These are phyloP conservation scores for Paracorniculantispora psalliotae DNA, from an alignment of 2,329 filamentous ascomycete genomes.

Conservation along the genomic window DNA sequence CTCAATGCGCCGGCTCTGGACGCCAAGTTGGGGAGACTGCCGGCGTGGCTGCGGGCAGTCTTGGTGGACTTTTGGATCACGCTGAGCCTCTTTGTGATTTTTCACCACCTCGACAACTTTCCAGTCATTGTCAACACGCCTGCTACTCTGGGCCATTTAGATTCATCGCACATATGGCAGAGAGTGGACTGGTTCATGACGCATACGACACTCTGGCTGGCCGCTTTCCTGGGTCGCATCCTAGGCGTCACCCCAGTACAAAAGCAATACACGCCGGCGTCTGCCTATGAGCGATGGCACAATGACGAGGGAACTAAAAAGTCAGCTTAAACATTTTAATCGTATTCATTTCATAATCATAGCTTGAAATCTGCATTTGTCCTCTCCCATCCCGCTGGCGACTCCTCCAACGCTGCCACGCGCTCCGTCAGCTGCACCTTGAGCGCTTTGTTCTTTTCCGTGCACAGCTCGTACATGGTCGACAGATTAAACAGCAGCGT, in stretches of 20 bases:
- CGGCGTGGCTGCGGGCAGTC: slow-evolving; percentile 14
- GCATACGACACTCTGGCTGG: neutral
- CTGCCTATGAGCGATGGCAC: neutral
- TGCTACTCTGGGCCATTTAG: neutral
- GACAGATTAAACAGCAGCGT: slow-evolving; percentile 83
- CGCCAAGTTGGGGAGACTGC: neutral
- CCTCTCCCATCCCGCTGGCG: slow-evolving; percentile 62
- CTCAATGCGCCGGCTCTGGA: slow-evolving; percentile 19
- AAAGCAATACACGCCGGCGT: slow-evolving; percentile 12
- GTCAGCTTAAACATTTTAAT: neutral
- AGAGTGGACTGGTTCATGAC: slow-evolving; percentile 10
- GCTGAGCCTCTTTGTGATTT: slow-evolving; percentile 26
- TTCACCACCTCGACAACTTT: slow-evolving; percentile 25
- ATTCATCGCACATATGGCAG: too few species aligned
- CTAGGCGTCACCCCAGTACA: slow-evolving; percentile 8
- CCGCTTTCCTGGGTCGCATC: slow-evolving; percentile 4
- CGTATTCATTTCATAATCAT: neutral
- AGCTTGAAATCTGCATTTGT: slow-evolving; percentile 73
- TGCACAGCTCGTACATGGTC: slow-evolving; percentile 88
- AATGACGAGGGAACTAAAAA: neutral
- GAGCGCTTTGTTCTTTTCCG: slow-evolving; percentile 64
- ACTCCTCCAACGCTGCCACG: slow-evolving; percentile 56
- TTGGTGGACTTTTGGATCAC: slow-evolving; percentile 25
- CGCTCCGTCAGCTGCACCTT: slow-evolving; percentile 69
- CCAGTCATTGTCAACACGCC: slow-evolving; percentile 24